These are phyloP conservation scores for Fusarium caatingaense DNA, from an alignment of 2,329 filamentous ascomycete species.

Conservation along the genomic window DNA sequence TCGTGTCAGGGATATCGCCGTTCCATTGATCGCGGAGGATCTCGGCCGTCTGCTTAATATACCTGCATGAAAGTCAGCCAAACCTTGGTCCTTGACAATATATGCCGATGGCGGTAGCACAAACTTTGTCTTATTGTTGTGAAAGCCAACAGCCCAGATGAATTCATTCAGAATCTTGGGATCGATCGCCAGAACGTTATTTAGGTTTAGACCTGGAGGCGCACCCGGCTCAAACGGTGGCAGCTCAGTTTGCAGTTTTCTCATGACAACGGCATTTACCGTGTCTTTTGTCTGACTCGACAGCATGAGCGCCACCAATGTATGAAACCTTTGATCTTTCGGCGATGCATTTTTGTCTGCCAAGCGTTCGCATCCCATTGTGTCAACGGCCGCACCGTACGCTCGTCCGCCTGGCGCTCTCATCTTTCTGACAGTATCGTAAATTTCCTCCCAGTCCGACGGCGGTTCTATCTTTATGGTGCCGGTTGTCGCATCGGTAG, in stretches of 20 bases:
- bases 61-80: slow-evolving; percentile 51
- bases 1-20: slow-evolving; percentile 83
- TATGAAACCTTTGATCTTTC: slow-evolving; percentile 80
- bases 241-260: slow-evolving; percentile 79
- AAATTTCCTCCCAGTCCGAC: slow-evolving; percentile 85
- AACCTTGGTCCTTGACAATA: not conserved
- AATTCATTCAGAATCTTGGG: slow-evolving; percentile 74
- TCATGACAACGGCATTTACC: slow-evolving; percentile 86
- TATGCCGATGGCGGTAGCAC: slow-evolving; percentile 12
- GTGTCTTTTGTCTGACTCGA: slow-evolving; percentile 95
- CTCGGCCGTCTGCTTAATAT: slow-evolving; percentile 78
- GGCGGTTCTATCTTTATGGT: slow-evolving; percentile 67
- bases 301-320: slow-evolving; percentile 88
- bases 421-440: slow-evolving; percentile 82
- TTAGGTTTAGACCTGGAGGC: slow-evolving; percentile 72
- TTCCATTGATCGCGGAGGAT: slow-evolving; percentile 77
- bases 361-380: slow-evolving; percentile 92
- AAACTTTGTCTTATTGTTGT: slow-evolving; percentile 88
- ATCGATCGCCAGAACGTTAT: slow-evolving; percentile 80
- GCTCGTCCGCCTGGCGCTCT: slow-evolving; percentile 65
- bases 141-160: slow-evolving; percentile 89
- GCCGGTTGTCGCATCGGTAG: slow-evolving; percentile 55
- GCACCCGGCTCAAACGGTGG: slow-evolving; percentile 60
- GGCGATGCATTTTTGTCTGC: slow-evolving; percentile 64
- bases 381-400: slow-evolving; percentile 88